phyloP scores from a whole-genome alignment of 2,329 filamentous ascomycete species.

The Aspergillus bombycis region DNA sequence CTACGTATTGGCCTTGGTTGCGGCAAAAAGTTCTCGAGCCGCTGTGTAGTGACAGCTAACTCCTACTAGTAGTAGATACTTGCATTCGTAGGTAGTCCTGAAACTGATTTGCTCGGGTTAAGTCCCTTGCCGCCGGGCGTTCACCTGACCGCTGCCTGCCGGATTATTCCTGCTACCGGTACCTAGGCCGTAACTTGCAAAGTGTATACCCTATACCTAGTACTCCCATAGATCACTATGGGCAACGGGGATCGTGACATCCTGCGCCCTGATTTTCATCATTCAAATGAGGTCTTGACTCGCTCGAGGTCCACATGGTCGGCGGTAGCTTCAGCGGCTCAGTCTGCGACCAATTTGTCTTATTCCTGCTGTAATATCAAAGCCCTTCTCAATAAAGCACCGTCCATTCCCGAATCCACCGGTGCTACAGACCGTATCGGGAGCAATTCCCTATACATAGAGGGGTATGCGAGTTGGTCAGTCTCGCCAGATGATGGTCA shows the following conservation, averaged over 20 bases:
- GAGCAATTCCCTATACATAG: background rate
- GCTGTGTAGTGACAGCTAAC: background rate
- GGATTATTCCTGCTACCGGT: too few species aligned
- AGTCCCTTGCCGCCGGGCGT: too few species aligned
- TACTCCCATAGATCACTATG: too few species aligned
- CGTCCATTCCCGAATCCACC: background rate
- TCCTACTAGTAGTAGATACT: too few species aligned
- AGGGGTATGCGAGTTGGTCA: background rate
- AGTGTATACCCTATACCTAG: too few species aligned
- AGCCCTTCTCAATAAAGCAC: background rate
- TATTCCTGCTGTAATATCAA: background rate
- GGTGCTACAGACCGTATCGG: background rate
- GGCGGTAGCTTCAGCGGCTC: background rate
- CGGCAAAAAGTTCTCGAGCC: background rate
- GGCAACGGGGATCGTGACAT: background rate
- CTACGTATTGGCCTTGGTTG: background rate
- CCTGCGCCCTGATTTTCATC: background rate
- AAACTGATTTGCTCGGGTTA: too few species aligned
- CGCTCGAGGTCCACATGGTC: background rate
- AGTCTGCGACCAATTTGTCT: background rate
- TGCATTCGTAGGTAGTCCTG: too few species aligned
- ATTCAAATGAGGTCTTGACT: background rate
- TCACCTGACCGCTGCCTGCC: too few species aligned
- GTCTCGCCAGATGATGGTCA: background rate
- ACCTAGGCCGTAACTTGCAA: too few species aligned